Evolutionary conservation across 208 protist species (phyloP).

Genomic region (Crithidia expoeki): DNA sequence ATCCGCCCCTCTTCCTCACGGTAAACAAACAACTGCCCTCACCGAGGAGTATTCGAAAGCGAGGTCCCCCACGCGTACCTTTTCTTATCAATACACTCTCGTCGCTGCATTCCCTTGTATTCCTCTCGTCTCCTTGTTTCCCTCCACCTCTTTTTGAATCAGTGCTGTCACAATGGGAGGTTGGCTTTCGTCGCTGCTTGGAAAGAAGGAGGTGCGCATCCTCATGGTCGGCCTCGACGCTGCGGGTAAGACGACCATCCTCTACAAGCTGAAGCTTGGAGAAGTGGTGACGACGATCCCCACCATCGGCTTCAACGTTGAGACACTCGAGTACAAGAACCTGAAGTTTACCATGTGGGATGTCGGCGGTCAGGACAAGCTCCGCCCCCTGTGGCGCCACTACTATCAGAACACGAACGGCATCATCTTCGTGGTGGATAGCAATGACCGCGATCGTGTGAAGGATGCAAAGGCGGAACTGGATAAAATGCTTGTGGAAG

Average conservation of each 20-base stretch:
- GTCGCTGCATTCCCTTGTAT: neutral
- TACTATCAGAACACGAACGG: slow-evolving; percentile 98
- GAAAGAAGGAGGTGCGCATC: slow-evolving; percentile 97
- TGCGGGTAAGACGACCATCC: slow-evolving; percentile 98
- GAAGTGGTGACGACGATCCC: slow-evolving; percentile 97
- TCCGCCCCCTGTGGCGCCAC: slow-evolving; percentile 96
- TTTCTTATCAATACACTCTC: too few relatives aligned
- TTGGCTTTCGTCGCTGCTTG: slow-evolving; percentile 85
- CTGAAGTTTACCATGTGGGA: slow-evolving; percentile 97
- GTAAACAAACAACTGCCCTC: too few relatives aligned
- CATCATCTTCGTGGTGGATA: slow-evolving; percentile 98
- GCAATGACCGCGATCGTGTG: slow-evolving; percentile 94
- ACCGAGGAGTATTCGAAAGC: too few relatives aligned
- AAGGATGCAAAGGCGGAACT: slow-evolving; percentile 92
- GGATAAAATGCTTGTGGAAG: slow-evolving; percentile 96
- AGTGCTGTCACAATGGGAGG: slow-evolving; percentile 40
- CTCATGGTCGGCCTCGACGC: slow-evolving; percentile 98
- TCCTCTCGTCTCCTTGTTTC: neutral
- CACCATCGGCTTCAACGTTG: slow-evolving; percentile 98
- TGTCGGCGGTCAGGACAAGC: slow-evolving; percentile 96
- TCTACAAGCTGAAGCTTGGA: slow-evolving; percentile 98
- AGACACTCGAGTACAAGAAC: slow-evolving; percentile 98
- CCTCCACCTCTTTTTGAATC: neutral
- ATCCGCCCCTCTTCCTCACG: too few relatives aligned
- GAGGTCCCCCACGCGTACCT: too few relatives aligned